Evolutionary conservation across 192 early-diverging fungal genomes (phyloP), one percentile per base, ranked within the genome.

Genomic region (Gaertneriomyces semiglobifer): DNA sequence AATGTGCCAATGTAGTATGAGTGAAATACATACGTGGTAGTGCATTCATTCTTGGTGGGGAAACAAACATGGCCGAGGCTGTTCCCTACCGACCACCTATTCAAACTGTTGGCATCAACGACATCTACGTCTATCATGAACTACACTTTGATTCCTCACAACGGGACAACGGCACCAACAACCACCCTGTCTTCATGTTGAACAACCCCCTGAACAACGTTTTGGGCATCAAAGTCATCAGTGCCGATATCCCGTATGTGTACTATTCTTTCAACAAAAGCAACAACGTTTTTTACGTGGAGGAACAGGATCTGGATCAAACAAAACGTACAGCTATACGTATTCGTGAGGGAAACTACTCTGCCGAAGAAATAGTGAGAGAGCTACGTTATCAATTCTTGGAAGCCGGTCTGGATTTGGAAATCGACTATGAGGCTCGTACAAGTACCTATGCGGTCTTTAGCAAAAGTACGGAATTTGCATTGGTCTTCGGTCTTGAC

Each of bases 261-360:
- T 52, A 52, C 6, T 52, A 52, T 6, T n/a, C 20, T n/a, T 52
- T 52, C 20, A n/a, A n/a, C 50, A 20, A 52, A 20, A 20, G 50
- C 6, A n/a, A 20, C 50, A 52, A 52, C 50, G 20, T 20, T n/a
- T 52, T 52, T 20, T 20, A 52, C n/a, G 5, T 52, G 50, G n/a
- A 52, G n/a, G 50, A 52, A 52, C 50, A n/a, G 50, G 50, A n/a
- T 52, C n/a, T 20, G n/a, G 50, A 52, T 20, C n/a, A n/a, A n/a
- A 52, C 50, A 6, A 33, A 33, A 33, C 25, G 25, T 33, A 52
- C 50, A 5, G 20, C 50, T 6, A 20, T 52, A 5, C n/a, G n/a
- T 20, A 52, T 52, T 52, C 50, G n/a, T n/a, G n/a, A n/a, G 3
- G 50, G 50, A 52, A 52, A 52, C 20, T 52, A 52, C 50, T 33